Evolutionary conservation across 2,329 filamentous ascomycete genomes (phyloP), one percentile per base, ranked within the genome.

Genomic region (Penicillium sp.): DNA sequence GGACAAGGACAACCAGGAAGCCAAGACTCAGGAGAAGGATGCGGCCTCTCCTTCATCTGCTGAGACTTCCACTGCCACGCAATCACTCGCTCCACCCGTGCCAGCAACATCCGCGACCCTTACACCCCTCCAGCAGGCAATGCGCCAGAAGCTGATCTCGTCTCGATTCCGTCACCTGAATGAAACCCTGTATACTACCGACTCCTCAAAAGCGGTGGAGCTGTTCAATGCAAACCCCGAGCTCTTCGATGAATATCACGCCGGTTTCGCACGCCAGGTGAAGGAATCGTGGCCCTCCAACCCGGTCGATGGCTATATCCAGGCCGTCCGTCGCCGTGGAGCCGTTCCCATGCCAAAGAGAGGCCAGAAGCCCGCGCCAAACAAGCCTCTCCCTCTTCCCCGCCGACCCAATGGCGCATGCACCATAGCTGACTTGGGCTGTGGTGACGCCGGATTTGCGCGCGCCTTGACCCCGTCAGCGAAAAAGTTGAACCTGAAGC

Each of bases 121-220:
- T 65, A 99, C 94, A 0, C 91, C 94, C 3, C 85, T 99, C 50
- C 94, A 99, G 78, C 85, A 88, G 49, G 86, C 90, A 3, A 99
- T 99, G 94, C 87, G 90, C 55, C 87, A 91, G 68, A 99, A 99
- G 78, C 85, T 99, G 57, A 81, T 95, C 56, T 95, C 92, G 9
- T 92, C 94, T 1, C 91, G 94, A 52, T 99, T 99, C 82, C 90
- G 94, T 58, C 91, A 97, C 73, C 85, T 99, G 55, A 99, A 99
- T 72, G 89, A 99, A 76, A 92, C 90, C 0, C 85, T 99, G 13
- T 99, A 99, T 76, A 97, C 92, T 4, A 89, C 87, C 7, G 89
- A 92, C 1, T 99, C 94, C 0, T 78, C 79, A 31, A 85, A 94
- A 59, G 89, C 94, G n/a, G 84, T 94, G 62, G 76, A 81, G 45